phyloP scores from a whole-genome alignment of 1,284 basidiomycete species.

The Leccinum pallidistipes region DNA sequence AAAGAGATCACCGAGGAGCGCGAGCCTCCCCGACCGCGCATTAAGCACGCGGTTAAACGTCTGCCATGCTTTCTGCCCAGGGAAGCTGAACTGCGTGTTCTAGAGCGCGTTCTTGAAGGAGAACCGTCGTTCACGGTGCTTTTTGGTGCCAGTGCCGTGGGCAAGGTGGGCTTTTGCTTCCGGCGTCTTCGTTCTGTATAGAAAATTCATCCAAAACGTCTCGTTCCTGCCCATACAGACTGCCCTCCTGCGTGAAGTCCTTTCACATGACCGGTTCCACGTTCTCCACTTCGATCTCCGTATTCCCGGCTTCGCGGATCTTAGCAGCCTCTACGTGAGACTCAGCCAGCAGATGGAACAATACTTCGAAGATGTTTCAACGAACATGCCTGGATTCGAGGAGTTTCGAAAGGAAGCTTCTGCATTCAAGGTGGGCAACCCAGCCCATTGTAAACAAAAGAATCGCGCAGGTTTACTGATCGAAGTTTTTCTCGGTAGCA shows the following conservation, averaged over 20 bases:
- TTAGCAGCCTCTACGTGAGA: conserved; percentile 71
- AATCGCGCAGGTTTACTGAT: conserved; percentile 6
- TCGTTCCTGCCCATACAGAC: conserved; percentile 45
- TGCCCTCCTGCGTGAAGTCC: conserved; percentile 72
- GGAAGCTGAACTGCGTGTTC: conserved; percentile 59
- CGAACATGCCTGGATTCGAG: conserved; percentile 64
- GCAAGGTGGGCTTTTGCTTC: conserved; percentile 51
- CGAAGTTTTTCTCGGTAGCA: conserved; percentile 44
- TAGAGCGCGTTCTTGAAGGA: conserved; percentile 64
- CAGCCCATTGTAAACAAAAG: neutral
- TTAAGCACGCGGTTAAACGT: conserved; percentile 76
- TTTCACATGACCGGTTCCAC: conserved; percentile 66
- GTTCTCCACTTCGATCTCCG: conserved; percentile 82
- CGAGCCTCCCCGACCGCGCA: conserved; percentile 63
- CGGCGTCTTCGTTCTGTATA: neutral
- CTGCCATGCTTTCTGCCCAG: conserved; percentile 73
- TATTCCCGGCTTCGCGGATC: conserved; percentile 80
- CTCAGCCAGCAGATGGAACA: conserved; percentile 79
- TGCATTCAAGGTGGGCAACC: conserved; percentile 65
- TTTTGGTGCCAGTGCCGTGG: conserved; percentile 78
- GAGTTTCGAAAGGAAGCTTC: conserved; percentile 72
- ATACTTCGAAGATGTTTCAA: conserved; percentile 67
- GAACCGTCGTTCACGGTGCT: conserved; percentile 78
- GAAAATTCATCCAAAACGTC: conserved; percentile 6
- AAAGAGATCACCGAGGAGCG: conserved; percentile 67